Percentiles rank a stretch among this genome's conserved stretches.
Conservation (phyloP, 2,329 filamentous ascomycete genomes). For the Ceratocystis smalleyi region DNA sequence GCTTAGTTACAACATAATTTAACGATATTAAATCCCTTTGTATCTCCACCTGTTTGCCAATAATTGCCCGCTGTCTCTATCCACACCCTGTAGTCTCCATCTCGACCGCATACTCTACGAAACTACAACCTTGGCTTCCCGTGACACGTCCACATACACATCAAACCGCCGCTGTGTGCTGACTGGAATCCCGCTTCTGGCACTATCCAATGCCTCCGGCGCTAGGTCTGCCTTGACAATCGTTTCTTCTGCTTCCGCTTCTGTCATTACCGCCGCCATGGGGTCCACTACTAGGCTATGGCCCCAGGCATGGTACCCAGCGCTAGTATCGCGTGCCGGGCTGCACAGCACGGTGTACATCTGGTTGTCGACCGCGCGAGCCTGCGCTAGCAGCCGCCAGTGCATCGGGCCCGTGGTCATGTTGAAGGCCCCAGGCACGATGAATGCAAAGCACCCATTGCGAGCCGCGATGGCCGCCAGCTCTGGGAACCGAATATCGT, state of each 20-base stretch:
- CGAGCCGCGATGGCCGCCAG: constrained; percentile 77
- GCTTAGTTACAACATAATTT: background rate
- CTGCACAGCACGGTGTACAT: constrained; percentile 86
- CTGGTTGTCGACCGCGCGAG: constrained; percentile 84
- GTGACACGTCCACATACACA: constrained; percentile 70
- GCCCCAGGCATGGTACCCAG: constrained; percentile 78
- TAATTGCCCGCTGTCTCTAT: background rate
- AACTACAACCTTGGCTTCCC: constrained; percentile 14
- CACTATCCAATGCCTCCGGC: constrained; percentile 52
- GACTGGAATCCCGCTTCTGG: constrained; percentile 70
- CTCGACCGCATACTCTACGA: background rate
- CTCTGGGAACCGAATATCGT: constrained; percentile 94
- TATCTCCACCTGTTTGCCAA: background rate
- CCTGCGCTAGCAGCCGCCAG: constrained; percentile 71
- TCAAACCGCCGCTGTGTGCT: constrained; percentile 79
- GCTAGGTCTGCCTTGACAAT: constrained; percentile 60
- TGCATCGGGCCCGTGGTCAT: constrained; percentile 81
- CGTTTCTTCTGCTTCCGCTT: constrained; percentile 64
- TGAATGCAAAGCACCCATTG: constrained; percentile 67
- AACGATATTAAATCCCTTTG: background rate
- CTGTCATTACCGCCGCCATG: constrained; percentile 62
- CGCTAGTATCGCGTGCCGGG: constrained; percentile 63
- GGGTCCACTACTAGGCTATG: constrained; percentile 83
- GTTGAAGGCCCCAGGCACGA: constrained; percentile 98
- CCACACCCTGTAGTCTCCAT: too few relatives aligned